Base-by-base conservation (phyloP, 768 basidiomycete genomes). In the Heimioporus sp. region DNA sequence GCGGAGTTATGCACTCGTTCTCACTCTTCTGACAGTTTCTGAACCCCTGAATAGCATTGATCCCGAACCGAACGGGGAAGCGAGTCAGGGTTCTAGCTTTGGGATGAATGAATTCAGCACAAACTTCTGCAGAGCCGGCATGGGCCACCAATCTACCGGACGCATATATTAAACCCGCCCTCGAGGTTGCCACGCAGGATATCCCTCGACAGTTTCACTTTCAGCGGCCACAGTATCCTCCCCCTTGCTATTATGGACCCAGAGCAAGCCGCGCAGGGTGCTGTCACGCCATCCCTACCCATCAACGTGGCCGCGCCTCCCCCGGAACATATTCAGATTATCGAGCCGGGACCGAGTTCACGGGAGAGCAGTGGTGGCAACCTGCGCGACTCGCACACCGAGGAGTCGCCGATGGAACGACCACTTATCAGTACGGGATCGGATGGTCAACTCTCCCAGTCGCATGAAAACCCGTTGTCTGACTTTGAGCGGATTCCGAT, bases 191-290 rank as follows among this genome's bases (percentile, higher is more conserved):
- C 49, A 43, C 51, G 50, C n/a, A 37, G 35, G 34, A 28, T 6
- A 7, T 17, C 38, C 36, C 28, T 41, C 34, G 43, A 20, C 21
- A 24, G 24, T 41, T n/a, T 20, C 11, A 12, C 49, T 19, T 40
- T 19, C 16, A 28, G 34, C 3, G 35, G 21, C 12, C 36, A 15
- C 37, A 10, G 28, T 20, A 13, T 28, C 39, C 38, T 13, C 46
- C 35, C n/a, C 48, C 34, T 37, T 32, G 20, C 43, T 13, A 46
- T 7, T 32, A 66, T 66, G 65, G 57, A 66, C 42, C 42, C 13
- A 12, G 50, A 40, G 2, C 57, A 17, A 40, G 21, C 40, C 9
- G 30, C 42, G 5, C 55, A 30, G 13, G 5, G 34, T 2, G 38
- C 49, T 20, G 38, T 20, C 2, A n/a, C 21, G 8, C 41, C 48